A percentile compares a stretch with the other conserved stretches of the same genome.
These are phyloP conservation scores for Xylaria telfairii DNA, from an alignment of 495 filamentous ascomycete species.

Conservation along the genomic window DNA sequence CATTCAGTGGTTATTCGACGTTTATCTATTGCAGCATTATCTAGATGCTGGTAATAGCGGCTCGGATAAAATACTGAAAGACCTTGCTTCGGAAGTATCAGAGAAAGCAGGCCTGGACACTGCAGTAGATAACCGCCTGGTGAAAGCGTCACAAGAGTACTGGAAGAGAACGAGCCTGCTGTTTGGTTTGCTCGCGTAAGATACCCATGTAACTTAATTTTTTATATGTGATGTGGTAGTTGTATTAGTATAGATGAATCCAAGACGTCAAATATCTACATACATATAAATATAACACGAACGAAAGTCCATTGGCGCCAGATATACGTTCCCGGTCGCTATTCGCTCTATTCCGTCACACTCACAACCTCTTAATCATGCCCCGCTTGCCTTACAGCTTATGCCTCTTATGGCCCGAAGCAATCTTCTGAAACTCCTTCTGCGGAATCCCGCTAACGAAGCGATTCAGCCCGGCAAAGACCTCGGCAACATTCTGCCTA, in stretches of 20 bases:
- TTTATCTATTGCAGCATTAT: slow-evolving; percentile 66
- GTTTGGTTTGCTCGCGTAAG: slow-evolving; percentile 62
- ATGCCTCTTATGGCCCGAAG: slow-evolving; percentile 70
- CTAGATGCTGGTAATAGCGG: slow-evolving; percentile 33
- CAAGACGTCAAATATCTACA: not conserved
- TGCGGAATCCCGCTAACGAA: slow-evolving; percentile 82
- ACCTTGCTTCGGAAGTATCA: slow-evolving; percentile 53
- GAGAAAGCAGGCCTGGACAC: slow-evolving; percentile 53
- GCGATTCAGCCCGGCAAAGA: slow-evolving; percentile 81
- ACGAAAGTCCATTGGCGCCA: not conserved
- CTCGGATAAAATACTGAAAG: slow-evolving; percentile 48
- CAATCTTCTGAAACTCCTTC: slow-evolving; percentile 75
- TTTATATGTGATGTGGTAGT: not conserved
- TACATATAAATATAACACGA: not conserved
- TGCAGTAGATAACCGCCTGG: slow-evolving; percentile 54
- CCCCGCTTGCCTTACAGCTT: slow-evolving; percentile 66
- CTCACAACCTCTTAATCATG: not conserved
- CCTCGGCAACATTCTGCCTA: slow-evolving; percentile 76
- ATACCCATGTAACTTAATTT: slow-evolving; percentile 12
- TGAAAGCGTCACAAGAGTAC: slow-evolving; percentile 69
- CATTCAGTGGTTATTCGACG: slow-evolving; percentile 81
- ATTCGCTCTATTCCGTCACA: not conserved
- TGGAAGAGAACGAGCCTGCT: slow-evolving; percentile 80
- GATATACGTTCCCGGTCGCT: not conserved
- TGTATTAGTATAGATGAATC: not conserved